These are phyloP conservation scores for Yamadazyma triangularis DNA, from an alignment of 1,139 yeast species.

Conservation along the genomic window DNA sequence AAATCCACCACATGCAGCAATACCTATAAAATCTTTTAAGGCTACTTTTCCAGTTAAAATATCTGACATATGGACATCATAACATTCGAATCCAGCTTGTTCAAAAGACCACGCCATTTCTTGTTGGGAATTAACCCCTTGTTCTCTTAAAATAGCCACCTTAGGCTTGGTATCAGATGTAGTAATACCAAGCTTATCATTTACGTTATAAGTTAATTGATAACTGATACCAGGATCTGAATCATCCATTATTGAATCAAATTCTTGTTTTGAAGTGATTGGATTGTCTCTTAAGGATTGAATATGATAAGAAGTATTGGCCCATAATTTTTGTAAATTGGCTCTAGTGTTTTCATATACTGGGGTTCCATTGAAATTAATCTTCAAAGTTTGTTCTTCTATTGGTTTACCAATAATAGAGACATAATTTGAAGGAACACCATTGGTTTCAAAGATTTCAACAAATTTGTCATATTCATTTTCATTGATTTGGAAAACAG, in stretches of 20 bases:
- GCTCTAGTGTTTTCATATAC: conserved; percentile 59
- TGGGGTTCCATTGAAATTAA: conserved; percentile 42
- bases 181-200: conserved; percentile 35
- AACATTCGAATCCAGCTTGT: conserved; percentile 89
- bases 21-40: conserved; percentile 81
- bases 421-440: conserved; percentile 51
- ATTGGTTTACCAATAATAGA: conserved; percentile 64
- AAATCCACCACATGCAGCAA: conserved; percentile 99
- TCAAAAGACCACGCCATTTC: conserved; percentile 98
- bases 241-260: conserved; percentile 66
- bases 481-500: conserved; percentile 81
- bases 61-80: conserved; percentile 97
- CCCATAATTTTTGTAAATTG: conserved; percentile 78
- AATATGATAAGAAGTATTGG: conserved; percentile 82
- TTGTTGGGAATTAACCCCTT: conserved; percentile 97
- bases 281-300: conserved; percentile 96
- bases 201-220: conserved; percentile 60
- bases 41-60: conserved; percentile 67
- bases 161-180: conserved; percentile 51
- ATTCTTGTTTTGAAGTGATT: conserved; percentile 82
- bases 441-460: conserved; percentile 49
- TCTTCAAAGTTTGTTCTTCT: conserved; percentile 42
- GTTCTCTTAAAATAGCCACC: conserved; percentile 96
- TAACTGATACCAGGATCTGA: conserved; percentile 86
- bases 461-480: conserved; percentile 52